phyloP scores from a whole-genome alignment of 345 rosid species.

The Turritis glabra region DNA sequence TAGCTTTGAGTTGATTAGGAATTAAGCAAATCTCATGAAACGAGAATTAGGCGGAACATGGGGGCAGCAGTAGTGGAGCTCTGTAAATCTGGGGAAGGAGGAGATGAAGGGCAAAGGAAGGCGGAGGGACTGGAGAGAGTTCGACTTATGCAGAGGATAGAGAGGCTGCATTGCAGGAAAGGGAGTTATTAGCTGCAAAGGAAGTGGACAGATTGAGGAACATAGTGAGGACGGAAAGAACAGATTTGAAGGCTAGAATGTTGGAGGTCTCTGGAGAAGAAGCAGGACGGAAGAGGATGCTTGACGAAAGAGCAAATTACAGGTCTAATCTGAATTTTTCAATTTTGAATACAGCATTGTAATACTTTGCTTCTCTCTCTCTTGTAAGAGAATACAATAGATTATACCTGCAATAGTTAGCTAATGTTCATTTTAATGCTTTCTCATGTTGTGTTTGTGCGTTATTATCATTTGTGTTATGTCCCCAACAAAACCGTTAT shows the following conservation, averaged over 20 bases:
- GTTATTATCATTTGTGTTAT: neutral
- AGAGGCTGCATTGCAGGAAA: constrained; percentile 69
- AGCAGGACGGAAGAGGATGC: constrained; percentile 92
- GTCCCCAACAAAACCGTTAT: neutral
- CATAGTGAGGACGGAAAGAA: constrained; percentile 72
- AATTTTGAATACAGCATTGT: neutral
- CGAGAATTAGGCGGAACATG: constrained; percentile 75
- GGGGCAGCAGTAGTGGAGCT: constrained; percentile 42
- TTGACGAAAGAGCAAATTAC: constrained; percentile 81
- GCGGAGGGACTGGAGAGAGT: constrained; percentile 51
- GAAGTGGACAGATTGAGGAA: constrained; percentile 85
- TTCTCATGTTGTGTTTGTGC: neutral
- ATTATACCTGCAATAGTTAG: neutral
- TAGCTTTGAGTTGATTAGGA: too few relatives aligned
- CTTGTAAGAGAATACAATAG: neutral
- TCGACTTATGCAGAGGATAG: constrained; percentile 52
- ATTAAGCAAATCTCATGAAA: too few relatives aligned
- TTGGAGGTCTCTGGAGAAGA: constrained; percentile 89
- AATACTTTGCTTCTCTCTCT: neutral
- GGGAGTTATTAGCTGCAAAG: constrained; percentile 67
- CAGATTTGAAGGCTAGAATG: constrained; percentile 86
- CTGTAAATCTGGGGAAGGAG: constrained; percentile 47
- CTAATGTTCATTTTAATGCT: neutral
- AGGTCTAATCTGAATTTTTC: constrained; percentile 47
- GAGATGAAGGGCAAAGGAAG: constrained; percentile 56